Conservation (phyloP, 352 stramenopile species). For the Globisporangium camurandrum region DNA sequence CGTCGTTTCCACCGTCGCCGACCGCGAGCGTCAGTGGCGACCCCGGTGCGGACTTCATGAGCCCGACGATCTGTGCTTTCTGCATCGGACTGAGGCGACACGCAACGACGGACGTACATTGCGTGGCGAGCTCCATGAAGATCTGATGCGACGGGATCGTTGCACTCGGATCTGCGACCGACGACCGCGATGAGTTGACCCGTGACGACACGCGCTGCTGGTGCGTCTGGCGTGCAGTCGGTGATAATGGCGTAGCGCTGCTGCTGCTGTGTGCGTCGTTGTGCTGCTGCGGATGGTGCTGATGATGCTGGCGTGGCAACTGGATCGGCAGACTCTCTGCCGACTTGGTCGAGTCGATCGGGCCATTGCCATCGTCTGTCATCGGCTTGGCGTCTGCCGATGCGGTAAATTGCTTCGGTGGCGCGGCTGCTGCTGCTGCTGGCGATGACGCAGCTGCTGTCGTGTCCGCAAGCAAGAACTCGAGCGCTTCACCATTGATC, state of each 20-base stretch:
- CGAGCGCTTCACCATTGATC: conserved; percentile 76
- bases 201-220: conserved; percentile 20
- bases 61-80: conserved; percentile 90
- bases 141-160: conserved; percentile 42
- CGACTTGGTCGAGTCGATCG: conserved; percentile 50
- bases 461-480: conserved; percentile 52
- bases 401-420: conserved; percentile 23
- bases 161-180: conserved; percentile 13
- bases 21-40: conserved; percentile 91
- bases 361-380: conserved; percentile 11
- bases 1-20: conserved; percentile 98
- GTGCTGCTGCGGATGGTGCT: too few species aligned
- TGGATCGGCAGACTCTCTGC: conserved; percentile 30
- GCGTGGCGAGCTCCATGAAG: conserved; percentile 78
- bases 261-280: too few species aligned
- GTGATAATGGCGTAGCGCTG: too few species aligned
- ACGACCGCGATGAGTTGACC: conserved; percentile 32
- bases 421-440: conserved; percentile 6
- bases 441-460: conserved; percentile 12
- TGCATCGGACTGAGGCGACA: conserved; percentile 88
- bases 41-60: conserved; percentile 83
- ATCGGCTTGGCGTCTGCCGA: conserved; percentile 2
- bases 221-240: neutral
- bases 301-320: conserved; percentile 6
- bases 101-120: conserved; percentile 83